Evolutionary conservation across 345 rosid genomes (phyloP).

Genomic region (Linum usitatissimum): DNA sequence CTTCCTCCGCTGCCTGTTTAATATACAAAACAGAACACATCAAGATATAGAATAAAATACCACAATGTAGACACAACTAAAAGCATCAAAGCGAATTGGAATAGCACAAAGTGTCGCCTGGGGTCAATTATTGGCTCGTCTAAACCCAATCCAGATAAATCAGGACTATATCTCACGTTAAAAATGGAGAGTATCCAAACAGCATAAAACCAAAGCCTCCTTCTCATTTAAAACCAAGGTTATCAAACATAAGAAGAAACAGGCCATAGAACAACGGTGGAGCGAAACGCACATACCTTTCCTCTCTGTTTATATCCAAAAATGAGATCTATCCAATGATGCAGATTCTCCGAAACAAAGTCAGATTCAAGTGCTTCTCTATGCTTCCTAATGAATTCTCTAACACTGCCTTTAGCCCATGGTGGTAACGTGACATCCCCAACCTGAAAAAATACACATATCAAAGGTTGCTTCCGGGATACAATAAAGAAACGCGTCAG

Average conservation of each 20-base stretch:
- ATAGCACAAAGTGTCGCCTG: no score
- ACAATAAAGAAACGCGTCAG: not conserved
- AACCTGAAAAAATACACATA: slow-evolving; percentile 39
- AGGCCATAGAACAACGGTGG: not conserved
- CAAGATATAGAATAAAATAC: not conserved
- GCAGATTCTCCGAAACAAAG: slow-evolving; percentile 91
- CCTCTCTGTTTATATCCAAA: slow-evolving; percentile 98
- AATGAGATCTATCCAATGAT: slow-evolving; percentile 98
- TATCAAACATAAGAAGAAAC: not conserved
- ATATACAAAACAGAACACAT: slow-evolving; percentile 10
- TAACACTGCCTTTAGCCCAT: slow-evolving; percentile 91
- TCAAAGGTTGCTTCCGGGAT: slow-evolving; percentile 5
- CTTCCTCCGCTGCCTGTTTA: slow-evolving; percentile 94
- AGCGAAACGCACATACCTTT: slow-evolving; percentile 41
- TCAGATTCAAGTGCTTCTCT: slow-evolving; percentile 94
- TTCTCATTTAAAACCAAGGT: not conserved
- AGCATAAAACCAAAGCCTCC: not conserved
- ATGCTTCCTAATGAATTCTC: slow-evolving; percentile 87
- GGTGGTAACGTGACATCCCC: slow-evolving; percentile 87
- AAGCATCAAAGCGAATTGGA: no score
- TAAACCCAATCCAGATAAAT: no score
- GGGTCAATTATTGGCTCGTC: no score
- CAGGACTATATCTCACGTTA: not conserved
- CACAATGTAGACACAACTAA: no score
- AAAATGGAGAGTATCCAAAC: not conserved